Percentiles rank a stretch among this genome's conserved stretches.
phyloP scores from a whole-genome alignment of 805 yeast genomes.

The Hyphopichia homilentoma region DNA sequence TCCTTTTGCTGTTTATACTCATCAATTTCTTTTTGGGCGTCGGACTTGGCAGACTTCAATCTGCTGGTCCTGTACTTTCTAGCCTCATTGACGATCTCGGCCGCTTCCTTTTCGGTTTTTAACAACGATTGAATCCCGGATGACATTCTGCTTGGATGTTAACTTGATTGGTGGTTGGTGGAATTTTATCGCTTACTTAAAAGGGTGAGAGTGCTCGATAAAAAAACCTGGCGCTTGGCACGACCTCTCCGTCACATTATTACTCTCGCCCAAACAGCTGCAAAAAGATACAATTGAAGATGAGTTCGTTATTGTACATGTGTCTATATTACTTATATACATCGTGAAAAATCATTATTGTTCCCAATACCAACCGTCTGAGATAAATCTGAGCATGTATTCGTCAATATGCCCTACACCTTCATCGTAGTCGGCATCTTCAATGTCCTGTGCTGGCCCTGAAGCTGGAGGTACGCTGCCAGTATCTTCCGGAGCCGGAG shows the following conservation, averaged over 20 bases:
- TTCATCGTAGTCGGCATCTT: constrained; percentile 50
- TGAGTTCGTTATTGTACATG: too few relatives aligned
- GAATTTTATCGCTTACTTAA: too few relatives aligned
- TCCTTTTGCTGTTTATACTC: constrained; percentile 84
- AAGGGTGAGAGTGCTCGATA: too few relatives aligned
- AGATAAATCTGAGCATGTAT: constrained; percentile 90
- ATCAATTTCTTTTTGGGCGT: constrained; percentile 86
- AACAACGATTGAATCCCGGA: constrained; percentile 67
- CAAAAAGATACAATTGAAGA: too few relatives aligned
- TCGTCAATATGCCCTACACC: constrained; percentile 87
- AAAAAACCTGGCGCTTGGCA: too few relatives aligned
- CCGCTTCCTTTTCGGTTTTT: constrained; percentile 97
- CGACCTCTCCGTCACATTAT: too few relatives aligned
- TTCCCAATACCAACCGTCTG: constrained; percentile 63
- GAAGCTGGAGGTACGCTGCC: constrained; percentile 10
- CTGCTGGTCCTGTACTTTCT: constrained; percentile 85
- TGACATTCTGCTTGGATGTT: constrained; percentile 12
- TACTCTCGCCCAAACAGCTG: too few relatives aligned
- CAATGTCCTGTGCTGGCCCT: constrained; percentile 18
- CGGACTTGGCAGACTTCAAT: constrained; percentile 89
- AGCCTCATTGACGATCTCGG: constrained; percentile 88
- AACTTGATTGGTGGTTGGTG: background rate
- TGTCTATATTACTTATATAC: too few relatives aligned
- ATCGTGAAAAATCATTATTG: constrained; percentile 6
- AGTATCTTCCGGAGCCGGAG: constrained; percentile 24